A percentile compares a stretch with the other conserved stretches of the same genome.
Evolutionary conservation across 192 early-diverging fungal species (phyloP).

Genomic region (Haplosporangium gracile): DNA sequence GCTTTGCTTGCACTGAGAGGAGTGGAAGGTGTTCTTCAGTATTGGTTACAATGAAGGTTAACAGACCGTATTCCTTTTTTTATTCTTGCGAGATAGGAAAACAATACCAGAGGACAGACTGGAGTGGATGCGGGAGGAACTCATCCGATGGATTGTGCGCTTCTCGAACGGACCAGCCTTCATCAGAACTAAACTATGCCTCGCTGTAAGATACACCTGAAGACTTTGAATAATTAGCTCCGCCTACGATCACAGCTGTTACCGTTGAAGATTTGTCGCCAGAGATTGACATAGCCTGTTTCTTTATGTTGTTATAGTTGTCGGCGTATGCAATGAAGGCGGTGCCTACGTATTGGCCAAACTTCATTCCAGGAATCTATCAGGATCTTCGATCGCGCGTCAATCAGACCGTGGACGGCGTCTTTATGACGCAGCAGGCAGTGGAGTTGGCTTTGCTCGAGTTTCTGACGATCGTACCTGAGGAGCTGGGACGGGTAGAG

Average conservation of each 20-base stretch:
- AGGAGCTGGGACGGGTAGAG: conserved; percentile 64
- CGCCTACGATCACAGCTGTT: neutral
- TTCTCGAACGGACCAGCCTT: conserved; percentile 61
- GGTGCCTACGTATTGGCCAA: conserved; percentile 62
- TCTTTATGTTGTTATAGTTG: conserved; percentile 48
- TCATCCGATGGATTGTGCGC: conserved; percentile 62
- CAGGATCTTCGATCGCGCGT: conserved; percentile 53
- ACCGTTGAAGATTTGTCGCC: neutral
- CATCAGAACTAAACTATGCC: conserved; percentile 66
- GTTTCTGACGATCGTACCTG: conserved; percentile 68
- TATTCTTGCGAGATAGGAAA: conserved; percentile 48
- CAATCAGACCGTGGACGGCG: conserved; percentile 37
- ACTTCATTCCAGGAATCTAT: conserved; percentile 62
- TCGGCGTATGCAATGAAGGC: conserved; percentile 63
- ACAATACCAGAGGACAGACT: conserved; percentile 64
- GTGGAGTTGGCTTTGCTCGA: conserved; percentile 62
- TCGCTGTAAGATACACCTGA: conserved; percentile 56
- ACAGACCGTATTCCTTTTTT: neutral
- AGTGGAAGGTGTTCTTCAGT: too few species aligned
- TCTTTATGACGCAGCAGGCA: conserved; percentile 16
- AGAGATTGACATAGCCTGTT: neutral
- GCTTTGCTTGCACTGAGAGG: neutral
- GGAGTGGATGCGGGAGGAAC: conserved; percentile 65
- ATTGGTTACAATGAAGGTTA: too few species aligned
- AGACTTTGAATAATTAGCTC: neutral